phyloP scores from a whole-genome alignment of 345 rosid genomes.

The Anastatica hierochuntica region DNA sequence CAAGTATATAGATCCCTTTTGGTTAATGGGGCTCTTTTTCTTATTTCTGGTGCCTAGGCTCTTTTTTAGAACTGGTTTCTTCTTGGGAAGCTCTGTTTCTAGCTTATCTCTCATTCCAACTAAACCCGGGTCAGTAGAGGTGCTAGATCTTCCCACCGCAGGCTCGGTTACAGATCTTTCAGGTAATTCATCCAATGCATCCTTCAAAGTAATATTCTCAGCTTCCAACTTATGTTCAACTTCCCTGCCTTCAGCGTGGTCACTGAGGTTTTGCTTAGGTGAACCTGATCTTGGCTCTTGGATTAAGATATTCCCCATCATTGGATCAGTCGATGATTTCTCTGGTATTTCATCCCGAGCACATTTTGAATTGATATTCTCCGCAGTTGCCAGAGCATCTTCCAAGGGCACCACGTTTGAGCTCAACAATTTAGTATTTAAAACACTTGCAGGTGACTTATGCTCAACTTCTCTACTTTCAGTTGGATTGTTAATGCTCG shows the following conservation, averaged over 20 bases:
- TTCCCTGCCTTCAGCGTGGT: conserved; percentile 5
- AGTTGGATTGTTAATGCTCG: conserved; percentile 11
- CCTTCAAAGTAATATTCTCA: conserved; percentile 9
- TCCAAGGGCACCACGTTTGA: conserved; percentile 4
- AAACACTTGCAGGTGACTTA: conserved; percentile 17
- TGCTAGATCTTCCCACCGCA: conserved; percentile 21
- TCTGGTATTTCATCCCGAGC: not conserved
- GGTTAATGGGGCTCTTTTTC: conserved; percentile 26
- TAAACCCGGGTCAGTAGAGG: conserved; percentile 17
- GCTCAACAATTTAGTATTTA: no score
- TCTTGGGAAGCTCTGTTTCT: conserved; percentile 28
- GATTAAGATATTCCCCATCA: not conserved
- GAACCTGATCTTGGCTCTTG: conserved; percentile 14
- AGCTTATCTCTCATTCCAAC: conserved; percentile 23
- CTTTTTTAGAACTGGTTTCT: conserved; percentile 42
- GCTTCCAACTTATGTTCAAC: conserved; percentile 10
- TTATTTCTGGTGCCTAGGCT: conserved; percentile 51
- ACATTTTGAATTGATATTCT: conserved; percentile 2
- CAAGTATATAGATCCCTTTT: conserved; percentile 52
- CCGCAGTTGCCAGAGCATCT: not conserved
- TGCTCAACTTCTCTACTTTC: conserved; percentile 12
- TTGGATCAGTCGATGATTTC: conserved; percentile 12
- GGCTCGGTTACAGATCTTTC: conserved; percentile 20
- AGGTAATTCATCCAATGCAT: conserved; percentile 19
- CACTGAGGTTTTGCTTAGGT: conserved; percentile 12